Base-by-base conservation (phyloP, 1,284 basidiomycete genomes). In the Leccinum ambiguum region DNA sequence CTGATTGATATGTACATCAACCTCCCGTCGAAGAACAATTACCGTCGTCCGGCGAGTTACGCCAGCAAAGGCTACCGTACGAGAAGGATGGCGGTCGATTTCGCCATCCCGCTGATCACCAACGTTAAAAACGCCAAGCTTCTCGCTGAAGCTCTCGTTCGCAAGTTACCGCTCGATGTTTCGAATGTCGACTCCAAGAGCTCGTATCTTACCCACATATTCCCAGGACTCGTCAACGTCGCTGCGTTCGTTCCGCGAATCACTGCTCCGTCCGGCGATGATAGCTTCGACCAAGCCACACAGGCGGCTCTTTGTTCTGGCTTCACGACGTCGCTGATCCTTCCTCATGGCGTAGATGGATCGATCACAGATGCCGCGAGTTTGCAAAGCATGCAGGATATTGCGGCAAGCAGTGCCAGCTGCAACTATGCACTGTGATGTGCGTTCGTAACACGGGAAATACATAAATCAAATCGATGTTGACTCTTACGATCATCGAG, bases 61-160 rank as follows among this genome's bases (percentile, higher is more conserved):
- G 90, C 95, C 64, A 98, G 95, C 76, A 97, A 97, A 79, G 97
- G 97, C 11, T 99, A 99, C 79, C 89, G 90, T 68, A 97, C 96
- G 39, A 93, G 97, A 76, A 92, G 97, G 69, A 96, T 98, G 93
- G 97, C 97, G n/a, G 97, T 99, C 69, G 97, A 99, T 79, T 98
- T 97, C 74, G 96, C 96, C 41, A 91, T 99, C 48, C 97, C 97
- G 1, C 84, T 99, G 63, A 96, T 99, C 77, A 99, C 97, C 66
- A 99, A 99, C 77, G 93, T 99, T 80, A 99, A 99, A 84, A 96
- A 96, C 76, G 97, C 97, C 68, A 99, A 99, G 80, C 85, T 99
- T 74, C 87, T 99, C 61, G 92, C 95, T 50, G 96, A 99, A 79
- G 97, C 97, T 3, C 86, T 99, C 66, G 92, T 98, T 66, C 89